Base-by-base conservation (phyloP, 2,329 filamentous ascomycete genomes). In the Paraphaeosphaeria sporulosa region DNA sequence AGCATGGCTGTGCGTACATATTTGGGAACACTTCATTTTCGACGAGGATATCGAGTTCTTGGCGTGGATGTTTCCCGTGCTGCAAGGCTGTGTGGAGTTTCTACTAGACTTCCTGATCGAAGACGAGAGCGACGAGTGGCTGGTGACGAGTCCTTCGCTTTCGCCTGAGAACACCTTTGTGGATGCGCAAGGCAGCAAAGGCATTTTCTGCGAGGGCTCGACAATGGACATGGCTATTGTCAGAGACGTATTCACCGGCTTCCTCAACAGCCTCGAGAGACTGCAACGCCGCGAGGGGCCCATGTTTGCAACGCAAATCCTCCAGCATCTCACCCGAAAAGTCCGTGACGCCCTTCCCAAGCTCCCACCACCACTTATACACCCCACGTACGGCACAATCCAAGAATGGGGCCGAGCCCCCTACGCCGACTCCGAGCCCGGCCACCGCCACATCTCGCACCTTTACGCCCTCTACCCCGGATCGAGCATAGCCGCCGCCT, bases 391-490 rank as follows among this genome's bases (percentile, higher is more conserved):
- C 19, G 79, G 78, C 2, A 70, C 77, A 36, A 47, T 69, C 0
- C 67, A 66, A 23, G 70, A 72, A 56, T 71, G 70, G 70, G 46
- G 60, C 63, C 46, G 62, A 12, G 58, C 67, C 19, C 76, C 80
- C 32, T 76, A 76, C 32, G 64, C 68, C 12, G 77, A 80, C 58
- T 71, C 76, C 3, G 83, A 85, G 50, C 81, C 79, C 0, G 83
- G 82, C 0, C 83, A 86, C 60, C 78, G 84, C 0, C 84, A 85
- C 52, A 76, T 85, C 4, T 84, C 82, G 0, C 83, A 84, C 59
- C 74, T 85, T 0, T 84, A 81, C 61, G 83, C 78, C 0, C 74
- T 86, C 2, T 81, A 81, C 55, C 83, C 84, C 0, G 82, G 81
- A 0, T 74, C 72, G 6, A 61, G 67, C 2, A 81, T 83, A n/a